Conservation (phyloP, 2,329 filamentous ascomycete genomes). For the Fusarium subglutinans region DNA sequence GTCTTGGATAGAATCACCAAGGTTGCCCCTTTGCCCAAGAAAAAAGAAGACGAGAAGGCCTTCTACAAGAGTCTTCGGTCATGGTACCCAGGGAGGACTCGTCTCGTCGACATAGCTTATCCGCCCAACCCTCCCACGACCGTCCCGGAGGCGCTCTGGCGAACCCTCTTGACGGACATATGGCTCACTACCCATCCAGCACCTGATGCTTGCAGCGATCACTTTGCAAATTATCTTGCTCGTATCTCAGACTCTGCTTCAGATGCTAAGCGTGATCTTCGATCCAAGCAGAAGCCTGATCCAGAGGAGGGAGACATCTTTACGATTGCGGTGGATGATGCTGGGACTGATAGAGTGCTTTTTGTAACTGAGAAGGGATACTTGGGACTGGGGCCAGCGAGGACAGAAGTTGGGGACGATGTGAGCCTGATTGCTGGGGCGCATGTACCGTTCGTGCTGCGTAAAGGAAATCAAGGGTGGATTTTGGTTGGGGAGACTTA, state of each 20-base stretch:
- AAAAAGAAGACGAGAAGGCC: background rate
- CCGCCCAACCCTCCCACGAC: background rate
- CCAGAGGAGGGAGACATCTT: conserved; percentile 11
- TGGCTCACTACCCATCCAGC: conserved; percentile 12
- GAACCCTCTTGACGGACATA: background rate
- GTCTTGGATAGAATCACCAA: background rate
- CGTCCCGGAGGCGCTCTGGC: background rate
- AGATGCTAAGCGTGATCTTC: background rate
- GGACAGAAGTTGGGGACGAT: background rate
- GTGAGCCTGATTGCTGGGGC: background rate
- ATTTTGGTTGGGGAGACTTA: conserved; percentile 1
- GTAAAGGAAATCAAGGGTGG: accelerated
- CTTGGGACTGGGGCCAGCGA: background rate
- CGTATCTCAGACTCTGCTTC: background rate
- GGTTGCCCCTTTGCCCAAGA: background rate
- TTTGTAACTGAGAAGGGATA: background rate
- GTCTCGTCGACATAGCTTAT: background rate
- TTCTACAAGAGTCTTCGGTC: background rate
- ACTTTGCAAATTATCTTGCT: conserved; percentile 7
- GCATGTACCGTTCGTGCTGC: conserved; percentile 2
- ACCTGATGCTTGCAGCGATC: background rate
- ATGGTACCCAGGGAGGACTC: background rate
- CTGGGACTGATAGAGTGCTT: background rate
- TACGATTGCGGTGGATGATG: conserved; percentile 2
- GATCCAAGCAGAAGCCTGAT: background rate